Evolutionary conservation across 1,284 basidiomycete genomes (phyloP), one percentile per base, ranked within the genome.

Genomic region (Marasmius tenuissimus): DNA sequence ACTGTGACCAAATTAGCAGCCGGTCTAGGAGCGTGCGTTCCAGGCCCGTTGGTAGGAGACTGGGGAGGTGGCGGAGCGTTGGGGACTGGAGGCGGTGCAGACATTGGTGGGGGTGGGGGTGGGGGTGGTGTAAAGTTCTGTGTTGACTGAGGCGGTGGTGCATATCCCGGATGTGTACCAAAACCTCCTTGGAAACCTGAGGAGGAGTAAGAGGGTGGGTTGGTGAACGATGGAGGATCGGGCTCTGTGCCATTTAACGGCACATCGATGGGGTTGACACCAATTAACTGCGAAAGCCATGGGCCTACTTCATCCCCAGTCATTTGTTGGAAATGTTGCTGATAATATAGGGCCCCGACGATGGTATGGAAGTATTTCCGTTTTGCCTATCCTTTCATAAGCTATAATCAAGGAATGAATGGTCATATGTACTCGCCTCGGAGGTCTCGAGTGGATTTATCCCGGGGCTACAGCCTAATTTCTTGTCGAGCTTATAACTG

Each of bases 211-310:
- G 18, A 16, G 66, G 50, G 49, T 65, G 60, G 57, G 63, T 53
- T 27, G 58, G 11, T 14, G 61, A 14, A 11, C 57, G 16, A 40
- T 45, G 16, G 7, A 58, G 51, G 57, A n/a, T 40, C 54, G 63
- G 62, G 57, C 27, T n/a, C 18, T 49, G 48, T 3, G 4, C 48
- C 18, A 49, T 27, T 27, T 2, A 4, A 27, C 27, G 27, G 27
- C 27, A 27, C 27, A 27, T 27, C 27, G 4, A 4, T 4, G 27
- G 27, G 4, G 27, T 27, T 27, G 27, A 27, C 4, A 4, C 77
- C 76, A 55, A 86, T 71, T 16, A 86, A 72, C 56, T 71, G 73
- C 56, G 77, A 77, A 38, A 86, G 75, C 84, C 84, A 87, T 20
- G 68, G 63, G 61, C 81, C 72, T 40, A 85, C 72, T 4, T 68